Conservation (phyloP, 495 filamentous ascomycete species). For the Geopyxis carbonaria region DNA sequence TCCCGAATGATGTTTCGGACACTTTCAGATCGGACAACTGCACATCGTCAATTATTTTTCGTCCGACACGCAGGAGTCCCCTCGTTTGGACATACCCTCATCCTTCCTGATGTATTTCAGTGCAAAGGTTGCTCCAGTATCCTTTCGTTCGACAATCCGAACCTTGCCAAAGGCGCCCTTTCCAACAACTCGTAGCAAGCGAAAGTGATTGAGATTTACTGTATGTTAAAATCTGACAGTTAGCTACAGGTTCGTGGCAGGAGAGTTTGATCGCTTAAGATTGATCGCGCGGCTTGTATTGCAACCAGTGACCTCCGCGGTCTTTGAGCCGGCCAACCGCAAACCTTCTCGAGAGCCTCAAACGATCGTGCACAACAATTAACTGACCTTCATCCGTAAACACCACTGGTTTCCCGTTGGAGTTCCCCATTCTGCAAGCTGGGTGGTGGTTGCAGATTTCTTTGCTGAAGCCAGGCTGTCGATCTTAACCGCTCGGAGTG, state of each 20-base stretch:
- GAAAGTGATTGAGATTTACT: constrained; percentile 98
- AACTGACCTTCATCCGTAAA: constrained; percentile 81
- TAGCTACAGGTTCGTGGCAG: too few relatives aligned
- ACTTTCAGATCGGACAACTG: constrained; percentile 92
- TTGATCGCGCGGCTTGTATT: neutral
- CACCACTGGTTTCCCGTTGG: constrained; percentile 79
- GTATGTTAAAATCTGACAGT: too few relatives aligned
- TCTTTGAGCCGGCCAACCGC: neutral
- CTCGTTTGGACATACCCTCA: constrained; percentile 51
- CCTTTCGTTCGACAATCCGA: constrained; percentile 92
- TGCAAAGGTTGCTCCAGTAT: constrained; percentile 83
- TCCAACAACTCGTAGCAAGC: constrained; percentile 83
- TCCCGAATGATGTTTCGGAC: constrained; percentile 96
- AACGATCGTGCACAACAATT: neutral
- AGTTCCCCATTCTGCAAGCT: constrained; percentile 84
- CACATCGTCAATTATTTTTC: neutral
- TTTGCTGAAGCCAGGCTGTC: too few relatives aligned
- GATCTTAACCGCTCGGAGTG: too few relatives aligned
- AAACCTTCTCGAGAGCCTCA: neutral
- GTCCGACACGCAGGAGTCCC: neutral
- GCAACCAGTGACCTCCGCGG: neutral
- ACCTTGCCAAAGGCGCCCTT: constrained; percentile 98
- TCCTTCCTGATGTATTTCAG: constrained; percentile 98
- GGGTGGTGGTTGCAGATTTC: too few relatives aligned
- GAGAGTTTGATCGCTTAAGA: neutral